Evolutionary conservation across 371 early-diverging fungal genomes (phyloP).

Genomic region (Lichtheimia ramosa): DNA sequence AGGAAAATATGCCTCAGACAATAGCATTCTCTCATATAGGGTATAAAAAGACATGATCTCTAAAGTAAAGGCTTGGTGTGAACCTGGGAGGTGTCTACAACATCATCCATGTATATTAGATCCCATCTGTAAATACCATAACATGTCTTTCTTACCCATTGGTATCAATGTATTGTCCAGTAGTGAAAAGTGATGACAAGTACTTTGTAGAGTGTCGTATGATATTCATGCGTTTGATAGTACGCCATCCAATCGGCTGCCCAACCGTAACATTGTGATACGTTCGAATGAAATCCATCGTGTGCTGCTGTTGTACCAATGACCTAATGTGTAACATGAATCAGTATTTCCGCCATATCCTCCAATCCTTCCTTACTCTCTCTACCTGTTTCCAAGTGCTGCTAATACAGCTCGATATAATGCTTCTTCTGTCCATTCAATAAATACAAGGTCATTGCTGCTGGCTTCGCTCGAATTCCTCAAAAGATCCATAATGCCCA

Average conservation of each 20-base stretch:
- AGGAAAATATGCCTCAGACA: conserved; percentile 58
- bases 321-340: not conserved
- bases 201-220: conserved; percentile 45
- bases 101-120: too few relatives aligned
- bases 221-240: conserved; percentile 48
- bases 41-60: conserved; percentile 60
- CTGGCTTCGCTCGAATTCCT: conserved; percentile 38
- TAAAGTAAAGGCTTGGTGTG: conserved; percentile 28
- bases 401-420: conserved; percentile 59
- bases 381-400: too few relatives aligned
- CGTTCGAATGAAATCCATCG: conserved; percentile 26
- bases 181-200: conserved; percentile 21
- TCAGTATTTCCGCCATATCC: not conserved
- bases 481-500: conserved; percentile 44
- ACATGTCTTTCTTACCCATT: conserved; percentile 5
- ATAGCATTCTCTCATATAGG: conserved; percentile 63
- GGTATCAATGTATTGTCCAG: conserved; percentile 27
- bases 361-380: too few relatives aligned
- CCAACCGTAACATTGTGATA: conserved; percentile 25
- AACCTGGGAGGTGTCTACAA: too few relatives aligned
- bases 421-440: conserved; percentile 68
- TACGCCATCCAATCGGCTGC: conserved; percentile 42
- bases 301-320: conserved; percentile 4
- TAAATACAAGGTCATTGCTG: conserved; percentile 44
- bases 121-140: too few relatives aligned